Evolutionary conservation across 345 rosid species (phyloP).

Genomic region (Lumnitzera littorea): DNA sequence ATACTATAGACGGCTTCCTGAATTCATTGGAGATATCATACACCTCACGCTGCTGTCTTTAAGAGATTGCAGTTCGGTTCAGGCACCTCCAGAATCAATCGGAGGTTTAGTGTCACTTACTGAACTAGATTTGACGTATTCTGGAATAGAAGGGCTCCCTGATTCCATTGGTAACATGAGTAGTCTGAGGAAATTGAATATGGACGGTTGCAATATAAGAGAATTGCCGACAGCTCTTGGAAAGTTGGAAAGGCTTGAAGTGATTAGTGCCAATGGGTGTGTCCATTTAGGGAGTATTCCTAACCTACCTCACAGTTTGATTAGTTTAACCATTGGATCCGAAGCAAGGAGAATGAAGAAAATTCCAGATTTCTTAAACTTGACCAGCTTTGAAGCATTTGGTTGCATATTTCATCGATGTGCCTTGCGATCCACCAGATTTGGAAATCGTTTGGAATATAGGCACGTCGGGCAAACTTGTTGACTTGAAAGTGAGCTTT

Average conservation of each 20-base stretch:
- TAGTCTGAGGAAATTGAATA: not conserved
- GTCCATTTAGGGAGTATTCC: not conserved
- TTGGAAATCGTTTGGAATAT: no score
- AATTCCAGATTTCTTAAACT: not conserved
- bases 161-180: not conserved
- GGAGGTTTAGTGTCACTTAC: not conserved
- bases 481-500: no score
- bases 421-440: no score
- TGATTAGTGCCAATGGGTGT: not conserved
- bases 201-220: not conserved
- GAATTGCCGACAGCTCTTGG: not conserved
- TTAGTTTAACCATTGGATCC: not conserved
- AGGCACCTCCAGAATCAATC: not conserved
- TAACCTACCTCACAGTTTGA: not conserved
- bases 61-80: not conserved
- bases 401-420: no score
- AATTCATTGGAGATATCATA: not conserved
- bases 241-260: conserved; percentile 1
- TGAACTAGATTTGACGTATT: not conserved
- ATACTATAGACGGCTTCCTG: no score
- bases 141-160: not conserved
- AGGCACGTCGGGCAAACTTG: no score
- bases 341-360: not conserved
- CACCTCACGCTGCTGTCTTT: not conserved
- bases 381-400: not conserved